Evolutionary conservation across 768 basidiomycete species (phyloP).

Genomic region (Panellus pusillus): DNA sequence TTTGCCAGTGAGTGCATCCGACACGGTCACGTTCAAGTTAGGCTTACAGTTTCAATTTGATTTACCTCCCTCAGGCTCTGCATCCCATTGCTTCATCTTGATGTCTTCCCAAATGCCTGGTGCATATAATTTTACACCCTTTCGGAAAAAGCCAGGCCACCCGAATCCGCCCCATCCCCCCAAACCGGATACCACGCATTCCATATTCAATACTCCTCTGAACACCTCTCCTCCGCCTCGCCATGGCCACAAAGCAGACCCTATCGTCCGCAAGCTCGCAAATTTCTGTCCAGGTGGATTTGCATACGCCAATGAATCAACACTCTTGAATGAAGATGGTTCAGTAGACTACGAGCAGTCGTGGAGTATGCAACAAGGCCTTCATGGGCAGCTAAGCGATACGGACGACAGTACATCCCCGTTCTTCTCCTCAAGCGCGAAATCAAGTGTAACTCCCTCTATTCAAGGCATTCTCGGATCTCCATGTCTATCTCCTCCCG

Average conservation of each 20-base stretch:
- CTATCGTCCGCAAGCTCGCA: background rate
- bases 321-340: conserved; percentile 8
- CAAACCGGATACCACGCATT: background rate
- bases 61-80: background rate
- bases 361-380: no score
- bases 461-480: background rate
- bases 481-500: conserved; percentile 4
- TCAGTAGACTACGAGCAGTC: conserved; percentile 6
- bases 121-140: background rate
- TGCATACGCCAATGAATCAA: conserved; percentile 4
- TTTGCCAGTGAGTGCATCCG: no score
- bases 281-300: background rate
- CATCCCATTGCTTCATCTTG: conserved; percentile 15
- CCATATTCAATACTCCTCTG: conserved; percentile 7
- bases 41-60: no score
- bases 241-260: background rate
- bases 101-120: conserved; percentile 10
- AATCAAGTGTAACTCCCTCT: background rate
- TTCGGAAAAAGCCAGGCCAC: conserved; percentile 13
- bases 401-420: conserved; percentile 1
- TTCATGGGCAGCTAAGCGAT: background rate
- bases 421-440: background rate
- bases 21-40: no score
- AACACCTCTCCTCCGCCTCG: conserved; percentile 3
- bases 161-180: background rate